Evolutionary conservation across 805 yeast species (phyloP).

Genomic region (Ogataea nakhonphanomensis): DNA sequence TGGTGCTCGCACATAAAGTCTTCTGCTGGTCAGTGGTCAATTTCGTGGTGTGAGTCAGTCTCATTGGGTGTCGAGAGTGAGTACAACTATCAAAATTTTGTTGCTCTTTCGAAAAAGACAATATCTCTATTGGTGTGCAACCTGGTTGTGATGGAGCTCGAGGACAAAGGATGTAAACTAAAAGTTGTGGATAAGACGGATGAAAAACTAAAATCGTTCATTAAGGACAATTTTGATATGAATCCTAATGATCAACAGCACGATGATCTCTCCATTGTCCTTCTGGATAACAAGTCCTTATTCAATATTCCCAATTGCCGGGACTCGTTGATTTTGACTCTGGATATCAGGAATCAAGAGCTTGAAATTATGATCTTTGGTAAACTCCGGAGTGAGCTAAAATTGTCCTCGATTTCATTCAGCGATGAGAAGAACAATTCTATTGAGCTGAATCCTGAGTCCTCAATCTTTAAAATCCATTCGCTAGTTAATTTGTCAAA

Average conservation of each 20-base stretch:
- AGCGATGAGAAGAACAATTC: conserved; percentile 24
- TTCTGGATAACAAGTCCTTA: conserved; percentile 35
- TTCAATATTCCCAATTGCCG: conserved; percentile 36
- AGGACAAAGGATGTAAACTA: conserved; percentile 37
- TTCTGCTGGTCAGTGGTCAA: conserved; percentile 50
- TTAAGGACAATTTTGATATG: conserved; percentile 29
- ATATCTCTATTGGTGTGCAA: conserved; percentile 49
- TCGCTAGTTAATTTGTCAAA: conserved; percentile 25
- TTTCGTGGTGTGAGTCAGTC: conserved; percentile 46
- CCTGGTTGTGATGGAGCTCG: conserved; percentile 49
- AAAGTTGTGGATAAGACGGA: conserved; percentile 29
- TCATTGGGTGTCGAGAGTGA: conserved; percentile 18
- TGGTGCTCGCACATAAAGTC: conserved; percentile 52
- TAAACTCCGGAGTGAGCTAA: conserved; percentile 26
- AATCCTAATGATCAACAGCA: conserved; percentile 20
- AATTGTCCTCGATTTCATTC: conserved; percentile 27
- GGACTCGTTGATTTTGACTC: conserved; percentile 32
- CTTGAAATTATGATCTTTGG: conserved; percentile 36
- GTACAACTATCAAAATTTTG: conserved; percentile 33
- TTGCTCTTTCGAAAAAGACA: conserved; percentile 39
- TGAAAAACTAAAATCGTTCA: conserved; percentile 18
- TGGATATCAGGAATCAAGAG: conserved; percentile 26
- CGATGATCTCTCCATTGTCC: conserved; percentile 29
- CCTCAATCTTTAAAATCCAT: conserved; percentile 30
- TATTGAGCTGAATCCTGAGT: conserved; percentile 22